Conservation (phyloP, 176 grass and related monocot genomes). For the Cenchrus purpureus region DNA sequence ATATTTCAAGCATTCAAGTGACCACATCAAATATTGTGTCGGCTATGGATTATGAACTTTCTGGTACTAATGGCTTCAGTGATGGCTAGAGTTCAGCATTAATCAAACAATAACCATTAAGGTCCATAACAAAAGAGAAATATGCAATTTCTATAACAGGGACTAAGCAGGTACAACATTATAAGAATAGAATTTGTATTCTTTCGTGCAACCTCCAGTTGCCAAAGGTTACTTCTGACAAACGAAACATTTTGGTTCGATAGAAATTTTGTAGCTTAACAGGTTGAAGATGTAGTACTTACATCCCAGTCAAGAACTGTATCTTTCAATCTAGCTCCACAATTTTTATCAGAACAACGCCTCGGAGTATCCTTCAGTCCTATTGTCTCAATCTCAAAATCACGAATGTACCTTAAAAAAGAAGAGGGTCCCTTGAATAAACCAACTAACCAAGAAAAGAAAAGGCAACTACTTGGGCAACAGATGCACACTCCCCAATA, state of each 20-base stretch:
- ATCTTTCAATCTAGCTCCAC: conserved; percentile 83
- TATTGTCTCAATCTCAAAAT: conserved; percentile 99
- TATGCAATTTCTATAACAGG: conserved; percentile 6
- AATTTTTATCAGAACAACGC: conserved; percentile 72
- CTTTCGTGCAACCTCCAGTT: not conserved
- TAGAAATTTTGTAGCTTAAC: not conserved
- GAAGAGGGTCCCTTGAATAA: conserved; percentile 36
- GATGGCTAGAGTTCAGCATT: not conserved
- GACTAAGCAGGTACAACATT: not conserved
- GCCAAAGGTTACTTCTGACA: conserved; percentile 16
- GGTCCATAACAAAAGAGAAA: not conserved
- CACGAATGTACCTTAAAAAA: conserved; percentile 79
- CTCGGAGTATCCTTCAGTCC: conserved; percentile 94
- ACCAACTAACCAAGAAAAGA: not conserved
- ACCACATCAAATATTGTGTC: conserved; percentile 19
- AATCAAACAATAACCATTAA: not conserved
- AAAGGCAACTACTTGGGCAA: conserved; percentile 23
- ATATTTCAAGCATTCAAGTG: conserved; percentile 23
- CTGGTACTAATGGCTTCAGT: not conserved
- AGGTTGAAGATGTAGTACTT: conserved; percentile 31
- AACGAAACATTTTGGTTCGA: conserved; percentile 28
- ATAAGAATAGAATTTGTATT: not conserved
- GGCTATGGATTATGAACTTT: conserved; percentile 25
- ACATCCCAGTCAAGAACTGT: conserved; percentile 99
- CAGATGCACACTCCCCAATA: not conserved